Base-by-base conservation (phyloP, 2,329 filamentous ascomycete species). In the Bipolaris zeicola region DNA sequence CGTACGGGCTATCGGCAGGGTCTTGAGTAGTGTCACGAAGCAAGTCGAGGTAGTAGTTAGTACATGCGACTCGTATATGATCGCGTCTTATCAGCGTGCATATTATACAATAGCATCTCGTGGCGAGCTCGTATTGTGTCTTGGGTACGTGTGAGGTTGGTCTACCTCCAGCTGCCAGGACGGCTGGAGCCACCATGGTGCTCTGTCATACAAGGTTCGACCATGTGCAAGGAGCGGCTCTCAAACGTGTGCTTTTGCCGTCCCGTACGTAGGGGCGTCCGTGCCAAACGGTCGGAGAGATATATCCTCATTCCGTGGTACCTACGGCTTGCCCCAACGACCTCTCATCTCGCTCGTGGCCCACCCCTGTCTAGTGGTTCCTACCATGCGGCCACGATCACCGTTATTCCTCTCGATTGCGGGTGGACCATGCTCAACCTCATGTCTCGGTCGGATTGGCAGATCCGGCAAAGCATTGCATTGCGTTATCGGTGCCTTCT, bases 31-130 rank as follows among this genome's bases (percentile, higher is more conserved):
- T 59, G 70, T 62, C 67, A 64, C 59, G 65, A 47, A 33, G 60
- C 55, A 43, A 48, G 37, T 49, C 33, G 45, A 56, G 41, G 52
- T 48, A 56, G 52, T 46, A 56, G 33, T 22, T 34, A 50, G 58
- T 61, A 58, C 48, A 56, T 66, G 65, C 66, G 69, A 70, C 67
- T 68, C 67, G 68, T 64, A 65, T 50, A 57, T 45, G 37, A 44
- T 42, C 45, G 58, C 56, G 61, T 67, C 33, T 72, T 73, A 72
- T 73, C 69, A 65, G 67, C 63, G 57, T 52, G 63, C 58, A 46
- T 61, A 58, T 69, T 71, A 70, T 67, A 65, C 63, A 52, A 70
- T 67, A 57, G 50, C 64, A 69, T 69, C 60, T 70, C 61, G 61
- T 68, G 55, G 60, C 31, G 26, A 33, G 28, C 51, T 16, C 36